Percentiles rank a stretch among this genome's conserved stretches.
These are phyloP conservation scores for Marsdenia floribunda DNA, from an alignment of 257 asterid genomes.

Conservation along the genomic window DNA sequence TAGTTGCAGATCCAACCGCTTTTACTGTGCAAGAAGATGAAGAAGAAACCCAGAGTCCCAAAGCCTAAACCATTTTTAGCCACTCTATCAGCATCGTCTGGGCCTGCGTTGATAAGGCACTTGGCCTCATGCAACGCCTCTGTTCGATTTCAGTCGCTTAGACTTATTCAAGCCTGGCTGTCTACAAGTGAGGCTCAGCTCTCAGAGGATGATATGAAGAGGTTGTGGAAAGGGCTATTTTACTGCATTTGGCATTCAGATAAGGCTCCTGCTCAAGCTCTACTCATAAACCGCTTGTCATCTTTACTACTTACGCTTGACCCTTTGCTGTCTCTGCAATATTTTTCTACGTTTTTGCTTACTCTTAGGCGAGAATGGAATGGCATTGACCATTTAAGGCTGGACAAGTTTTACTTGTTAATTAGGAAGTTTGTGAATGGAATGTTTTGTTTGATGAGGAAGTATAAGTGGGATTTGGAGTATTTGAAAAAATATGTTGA, in stretches of 20 bases:
- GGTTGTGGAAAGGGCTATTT: constrained; percentile 90
- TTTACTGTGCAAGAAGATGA: constrained; percentile 4
- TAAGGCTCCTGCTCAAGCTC: constrained; percentile 71
- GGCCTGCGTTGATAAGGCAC: constrained; percentile 58
- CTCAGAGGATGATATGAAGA: constrained; percentile 60
- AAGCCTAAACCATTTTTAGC: constrained; percentile 23
- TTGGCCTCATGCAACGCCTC: constrained; percentile 71
- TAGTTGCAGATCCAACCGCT: constrained; percentile 2
- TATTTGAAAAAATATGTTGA: constrained; percentile 40
- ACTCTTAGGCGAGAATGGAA: constrained; percentile 88
- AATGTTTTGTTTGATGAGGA: constrained; percentile 51
- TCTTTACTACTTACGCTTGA: constrained; percentile 52
- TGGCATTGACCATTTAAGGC: constrained; percentile 80
- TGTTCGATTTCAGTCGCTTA: constrained; percentile 66
- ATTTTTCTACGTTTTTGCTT: constrained; percentile 54
- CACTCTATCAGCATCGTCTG: constrained; percentile 22
- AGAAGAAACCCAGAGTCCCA: constrained; percentile 15
- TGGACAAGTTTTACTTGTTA: constrained; percentile 85
- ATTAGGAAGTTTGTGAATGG: constrained; percentile 61
- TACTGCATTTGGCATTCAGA: constrained; percentile 94
- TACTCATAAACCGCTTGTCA: constrained; percentile 50
- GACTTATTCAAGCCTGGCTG: constrained; percentile 66
- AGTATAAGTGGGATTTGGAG: constrained; percentile 58
- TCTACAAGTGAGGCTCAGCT: constrained; percentile 38
- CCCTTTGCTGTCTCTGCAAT: constrained; percentile 55